Evolutionary conservation across 2,329 filamentous ascomycete genomes (phyloP).

Genomic region (Malbranchea zuffiana): DNA sequence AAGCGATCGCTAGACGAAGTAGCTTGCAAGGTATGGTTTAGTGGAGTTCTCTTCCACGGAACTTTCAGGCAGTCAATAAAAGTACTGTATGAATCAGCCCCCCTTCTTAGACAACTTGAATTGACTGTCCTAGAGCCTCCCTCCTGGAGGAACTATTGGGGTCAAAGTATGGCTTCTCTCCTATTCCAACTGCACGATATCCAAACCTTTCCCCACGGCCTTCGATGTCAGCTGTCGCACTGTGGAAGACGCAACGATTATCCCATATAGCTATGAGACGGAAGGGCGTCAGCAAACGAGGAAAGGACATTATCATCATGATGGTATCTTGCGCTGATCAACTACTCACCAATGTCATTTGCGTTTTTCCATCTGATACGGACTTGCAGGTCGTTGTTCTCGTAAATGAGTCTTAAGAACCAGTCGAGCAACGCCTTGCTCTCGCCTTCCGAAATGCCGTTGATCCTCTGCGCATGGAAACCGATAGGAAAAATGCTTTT

Average conservation of each 20-base stretch:
- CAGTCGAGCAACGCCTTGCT: conserved; percentile 25
- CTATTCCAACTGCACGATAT: conserved; percentile 42
- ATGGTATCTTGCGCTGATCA: neutral
- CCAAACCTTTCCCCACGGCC: conserved; percentile 40
- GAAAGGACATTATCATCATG: no score
- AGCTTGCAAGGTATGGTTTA: no score
- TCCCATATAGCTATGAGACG: conserved; percentile 52
- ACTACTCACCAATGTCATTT: conserved; percentile 34
- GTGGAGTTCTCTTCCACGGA: no score
- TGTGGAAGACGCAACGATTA: conserved; percentile 47
- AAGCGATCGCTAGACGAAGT: no score
- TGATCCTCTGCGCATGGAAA: conserved; percentile 23
- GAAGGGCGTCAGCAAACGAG: no score
- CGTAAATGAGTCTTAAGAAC: conserved; percentile 29
- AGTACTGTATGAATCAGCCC: no score
- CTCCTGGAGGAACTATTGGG: conserved; percentile 26
- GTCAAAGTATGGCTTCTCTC: conserved; percentile 46
- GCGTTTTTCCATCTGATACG: conserved; percentile 29
- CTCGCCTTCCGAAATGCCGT: conserved; percentile 26
- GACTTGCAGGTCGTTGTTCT: conserved; percentile 35
- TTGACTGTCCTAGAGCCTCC: conserved; percentile 17
- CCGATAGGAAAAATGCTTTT: conserved; percentile 30
- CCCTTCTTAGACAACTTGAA: neutral
- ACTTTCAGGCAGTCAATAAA: no score
- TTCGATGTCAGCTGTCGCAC: conserved; percentile 44